Evolutionary conservation across 75 land plant species (phyloP).

Genomic region (Cryptomeria japonica): DNA sequence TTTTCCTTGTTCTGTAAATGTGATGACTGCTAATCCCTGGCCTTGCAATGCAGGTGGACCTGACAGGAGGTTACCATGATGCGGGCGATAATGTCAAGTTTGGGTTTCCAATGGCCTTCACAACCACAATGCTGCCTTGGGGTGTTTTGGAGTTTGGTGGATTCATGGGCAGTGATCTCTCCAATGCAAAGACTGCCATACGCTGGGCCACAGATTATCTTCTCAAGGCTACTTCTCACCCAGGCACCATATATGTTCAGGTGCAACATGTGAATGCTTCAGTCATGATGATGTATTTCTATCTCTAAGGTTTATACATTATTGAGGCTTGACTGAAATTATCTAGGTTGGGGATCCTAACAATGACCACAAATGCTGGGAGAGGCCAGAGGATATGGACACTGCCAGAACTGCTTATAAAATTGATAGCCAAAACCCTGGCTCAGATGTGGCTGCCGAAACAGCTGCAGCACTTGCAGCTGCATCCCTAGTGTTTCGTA

Average conservation of each 20-base stretch:
- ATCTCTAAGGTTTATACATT: neutral
- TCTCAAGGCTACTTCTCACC: slow-evolving; percentile 76
- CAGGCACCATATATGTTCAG: slow-evolving; percentile 80
- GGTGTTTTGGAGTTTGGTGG: slow-evolving; percentile 91
- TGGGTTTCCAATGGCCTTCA: slow-evolving; percentile 66
- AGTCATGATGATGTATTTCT: neutral
- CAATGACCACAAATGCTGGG: slow-evolving; percentile 91
- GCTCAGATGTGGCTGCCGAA: slow-evolving; percentile 92
- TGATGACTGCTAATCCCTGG: neutral
- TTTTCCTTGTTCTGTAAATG: neutral
- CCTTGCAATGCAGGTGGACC: too few species aligned
- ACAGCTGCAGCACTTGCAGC: slow-evolving; percentile 95
- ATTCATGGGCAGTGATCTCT: slow-evolving; percentile 61
- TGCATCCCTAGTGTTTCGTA: slow-evolving; percentile 80
- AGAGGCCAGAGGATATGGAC: slow-evolving; percentile 96
- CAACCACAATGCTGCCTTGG: slow-evolving; percentile 87
- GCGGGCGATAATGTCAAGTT: too few species aligned
- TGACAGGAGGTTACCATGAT: too few species aligned
- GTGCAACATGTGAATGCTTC: slow-evolving; percentile 19
- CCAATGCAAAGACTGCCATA: slow-evolving; percentile 63
- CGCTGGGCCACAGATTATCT: slow-evolving; percentile 88
- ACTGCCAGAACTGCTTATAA: slow-evolving; percentile 73
- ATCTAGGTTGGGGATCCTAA: slow-evolving; percentile 88
- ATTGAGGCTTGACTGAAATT: neutral
- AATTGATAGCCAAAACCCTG: slow-evolving; percentile 68